Evolutionary conservation across 768 basidiomycete genomes (phyloP).

Genomic region (Trametes coccinea): DNA sequence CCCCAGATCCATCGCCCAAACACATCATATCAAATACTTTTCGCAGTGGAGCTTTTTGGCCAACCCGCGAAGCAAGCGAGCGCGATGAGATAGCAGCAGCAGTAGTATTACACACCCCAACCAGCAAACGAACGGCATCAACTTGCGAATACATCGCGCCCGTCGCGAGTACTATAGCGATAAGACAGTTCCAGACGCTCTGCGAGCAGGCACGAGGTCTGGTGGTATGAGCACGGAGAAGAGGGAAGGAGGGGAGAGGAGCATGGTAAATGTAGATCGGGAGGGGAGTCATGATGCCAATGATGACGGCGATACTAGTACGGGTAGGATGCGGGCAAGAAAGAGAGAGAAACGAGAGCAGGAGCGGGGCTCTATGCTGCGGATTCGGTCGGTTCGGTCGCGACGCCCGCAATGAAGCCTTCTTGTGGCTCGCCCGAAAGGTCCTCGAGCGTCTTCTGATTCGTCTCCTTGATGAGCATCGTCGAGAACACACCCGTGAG

Average conservation of each 20-base stretch:
- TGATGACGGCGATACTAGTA: neutral
- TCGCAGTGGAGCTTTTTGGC: neutral
- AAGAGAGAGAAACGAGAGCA: neutral
- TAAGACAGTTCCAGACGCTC: neutral
- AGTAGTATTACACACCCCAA: neutral
- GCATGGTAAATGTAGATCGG: neutral
- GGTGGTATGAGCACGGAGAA: neutral
- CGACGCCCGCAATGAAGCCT: constrained; percentile 46
- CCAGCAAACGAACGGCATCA: neutral
- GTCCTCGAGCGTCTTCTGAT: constrained; percentile 61
- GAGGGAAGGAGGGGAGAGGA: neutral
- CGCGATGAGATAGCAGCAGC: neutral
- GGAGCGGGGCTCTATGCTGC: neutral
- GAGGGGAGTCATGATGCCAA: neutral
- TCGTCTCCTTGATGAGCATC: constrained; percentile 79
- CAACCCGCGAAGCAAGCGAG: neutral
- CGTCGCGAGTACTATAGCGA: constrained; percentile 7
- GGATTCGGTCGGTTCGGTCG: too few relatives aligned
- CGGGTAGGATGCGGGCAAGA: neutral
- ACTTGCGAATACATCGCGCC: neutral
- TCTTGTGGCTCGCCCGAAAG: constrained; percentile 73
- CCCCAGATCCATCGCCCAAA: too few relatives aligned
- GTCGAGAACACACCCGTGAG: constrained; percentile 82
- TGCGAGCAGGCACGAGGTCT: neutral
- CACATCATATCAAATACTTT: neutral